Percentiles rank a stretch among this genome's conserved stretches.
phyloP scores from a whole-genome alignment of 148 eudicot genomes.

The Simmondsia chinensis region DNA sequence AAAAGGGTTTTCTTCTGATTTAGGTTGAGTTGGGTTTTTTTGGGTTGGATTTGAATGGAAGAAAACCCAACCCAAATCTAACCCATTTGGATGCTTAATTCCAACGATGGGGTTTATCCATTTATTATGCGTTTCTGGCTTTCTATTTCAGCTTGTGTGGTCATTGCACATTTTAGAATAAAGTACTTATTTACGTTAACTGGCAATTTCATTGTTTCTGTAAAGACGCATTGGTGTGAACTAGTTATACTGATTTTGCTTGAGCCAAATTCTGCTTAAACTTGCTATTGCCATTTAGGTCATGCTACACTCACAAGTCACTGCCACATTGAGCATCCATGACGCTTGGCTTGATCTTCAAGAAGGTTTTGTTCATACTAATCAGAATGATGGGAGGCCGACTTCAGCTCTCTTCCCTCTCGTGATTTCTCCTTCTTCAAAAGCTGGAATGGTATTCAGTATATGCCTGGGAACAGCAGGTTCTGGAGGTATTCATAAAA shows the following conservation, averaged over 20 bases:
- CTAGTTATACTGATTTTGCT: slow-evolving; percentile 3
- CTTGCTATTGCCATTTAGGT: slow-evolving; percentile 38
- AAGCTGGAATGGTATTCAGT: slow-evolving; percentile 78
- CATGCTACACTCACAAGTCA: slow-evolving; percentile 86
- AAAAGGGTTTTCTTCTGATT: too few species aligned
- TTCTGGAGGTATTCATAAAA: slow-evolving; percentile 33
- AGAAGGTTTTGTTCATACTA: slow-evolving; percentile 86
- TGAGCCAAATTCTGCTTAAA: neutral
- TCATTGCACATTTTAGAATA: too few species aligned
- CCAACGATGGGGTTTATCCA: too few species aligned
- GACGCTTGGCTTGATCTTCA: slow-evolving; percentile 99
- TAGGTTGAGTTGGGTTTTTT: too few species aligned
- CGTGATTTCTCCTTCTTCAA: slow-evolving; percentile 63
- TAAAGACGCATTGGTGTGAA: too few species aligned
- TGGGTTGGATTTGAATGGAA: too few species aligned
- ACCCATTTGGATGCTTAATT: too few species aligned
- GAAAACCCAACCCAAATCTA: too few species aligned
- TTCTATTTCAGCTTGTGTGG: too few species aligned
- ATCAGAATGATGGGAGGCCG: slow-evolving; percentile 67
- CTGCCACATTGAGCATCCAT: slow-evolving; percentile 66
- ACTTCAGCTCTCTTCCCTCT: slow-evolving; percentile 78
- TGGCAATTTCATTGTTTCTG: too few species aligned
- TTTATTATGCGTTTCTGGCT: too few species aligned
- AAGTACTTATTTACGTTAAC: too few species aligned
- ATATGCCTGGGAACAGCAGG: slow-evolving; percentile 39